Evolutionary conservation across 2,329 filamentous ascomycete species (phyloP).

Genomic region (Pyrenophora teres): DNA sequence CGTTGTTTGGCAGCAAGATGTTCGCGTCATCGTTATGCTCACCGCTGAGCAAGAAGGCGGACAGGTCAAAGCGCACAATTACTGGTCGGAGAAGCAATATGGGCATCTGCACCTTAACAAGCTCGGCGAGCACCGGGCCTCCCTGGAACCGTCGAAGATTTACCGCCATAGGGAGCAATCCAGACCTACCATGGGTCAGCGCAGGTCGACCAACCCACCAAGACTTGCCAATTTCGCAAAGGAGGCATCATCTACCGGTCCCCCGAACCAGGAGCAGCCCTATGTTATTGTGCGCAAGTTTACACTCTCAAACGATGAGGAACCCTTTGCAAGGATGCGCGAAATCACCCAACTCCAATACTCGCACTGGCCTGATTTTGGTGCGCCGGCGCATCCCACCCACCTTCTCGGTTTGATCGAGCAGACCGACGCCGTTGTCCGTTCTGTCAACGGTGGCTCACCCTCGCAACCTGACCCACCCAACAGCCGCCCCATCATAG

Average conservation of each 20-base stretch:
- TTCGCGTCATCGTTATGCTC: conserved; percentile 93
- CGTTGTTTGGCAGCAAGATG: conserved; percentile 94
- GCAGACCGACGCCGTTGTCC: conserved; percentile 74
- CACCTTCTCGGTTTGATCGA: conserved; percentile 90
- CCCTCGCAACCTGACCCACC: conserved; percentile 62
- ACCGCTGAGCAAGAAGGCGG: conserved; percentile 93
- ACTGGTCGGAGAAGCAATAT: conserved; percentile 82
- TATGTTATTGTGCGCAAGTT: conserved; percentile 87
- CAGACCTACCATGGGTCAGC: conserved; percentile 42
- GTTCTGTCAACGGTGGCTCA: conserved; percentile 53
- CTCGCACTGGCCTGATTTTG: conserved; percentile 96
- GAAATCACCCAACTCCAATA: conserved; percentile 96
- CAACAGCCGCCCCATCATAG: conserved; percentile 72
- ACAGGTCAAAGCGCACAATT: conserved; percentile 91
- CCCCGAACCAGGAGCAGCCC: conserved; percentile 62
- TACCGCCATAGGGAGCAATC: conserved; percentile 46
- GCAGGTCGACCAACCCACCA: conserved; percentile 42
- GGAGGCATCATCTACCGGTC: conserved; percentile 27
- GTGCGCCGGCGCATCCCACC: conserved; percentile 83
- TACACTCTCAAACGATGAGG: conserved; percentile 73
- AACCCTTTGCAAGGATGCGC: conserved; percentile 83
- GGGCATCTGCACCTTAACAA: conserved; percentile 75
- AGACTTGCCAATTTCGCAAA: conserved; percentile 36
- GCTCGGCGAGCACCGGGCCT: conserved; percentile 81
- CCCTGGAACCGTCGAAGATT: conserved; percentile 68